phyloP scores from a whole-genome alignment of 495 filamentous ascomycete species.

The Oidiodendron maius region DNA sequence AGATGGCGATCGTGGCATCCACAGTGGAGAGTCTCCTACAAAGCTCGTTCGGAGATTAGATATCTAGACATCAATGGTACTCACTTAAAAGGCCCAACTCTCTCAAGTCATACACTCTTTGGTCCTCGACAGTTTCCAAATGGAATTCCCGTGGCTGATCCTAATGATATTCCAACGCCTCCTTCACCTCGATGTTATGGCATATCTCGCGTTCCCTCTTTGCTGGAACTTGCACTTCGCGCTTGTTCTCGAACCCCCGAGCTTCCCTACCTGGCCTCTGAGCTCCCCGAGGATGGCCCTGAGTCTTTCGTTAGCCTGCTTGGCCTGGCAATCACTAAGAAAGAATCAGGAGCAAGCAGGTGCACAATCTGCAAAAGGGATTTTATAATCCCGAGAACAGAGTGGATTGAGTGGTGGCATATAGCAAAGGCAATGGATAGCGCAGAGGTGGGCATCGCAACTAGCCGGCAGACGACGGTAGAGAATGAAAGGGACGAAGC shows the following conservation, averaged over 20 bases:
- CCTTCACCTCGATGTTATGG: constrained; percentile 5
- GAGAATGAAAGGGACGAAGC: constrained; percentile 23
- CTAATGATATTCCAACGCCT: constrained; percentile 2
- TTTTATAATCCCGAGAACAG: constrained; percentile 53
- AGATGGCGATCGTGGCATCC: constrained; percentile 2
- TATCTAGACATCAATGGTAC: constrained; percentile 17
- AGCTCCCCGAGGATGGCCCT: constrained; percentile 10
- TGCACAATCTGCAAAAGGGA: constrained; percentile 56
- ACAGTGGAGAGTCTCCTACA: constrained; percentile 18
- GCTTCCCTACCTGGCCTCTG: constrained; percentile 12
- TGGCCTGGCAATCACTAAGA: constrained; percentile 26
- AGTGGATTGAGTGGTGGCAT: constrained; percentile 77
- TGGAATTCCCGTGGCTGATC: constrained; percentile 4
- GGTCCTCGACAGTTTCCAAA: not conserved
- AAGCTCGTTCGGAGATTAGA: constrained; percentile 17
- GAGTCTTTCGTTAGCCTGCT: constrained; percentile 34
- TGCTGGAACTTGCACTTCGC: constrained; percentile 21
- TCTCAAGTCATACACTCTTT: constrained; percentile 11
- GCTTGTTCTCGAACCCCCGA: constrained; percentile 18
- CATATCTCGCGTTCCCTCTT: constrained; percentile 20
- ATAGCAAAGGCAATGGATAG: constrained; percentile 16
- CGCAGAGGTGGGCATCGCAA: constrained; percentile 3
- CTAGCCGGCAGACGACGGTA: constrained; percentile 15
- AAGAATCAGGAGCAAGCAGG: constrained; percentile 41
- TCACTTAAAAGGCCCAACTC: constrained; percentile 15